Base-by-base conservation (phyloP, 495 filamentous ascomycete genomes). In the Xylaria longipes region DNA sequence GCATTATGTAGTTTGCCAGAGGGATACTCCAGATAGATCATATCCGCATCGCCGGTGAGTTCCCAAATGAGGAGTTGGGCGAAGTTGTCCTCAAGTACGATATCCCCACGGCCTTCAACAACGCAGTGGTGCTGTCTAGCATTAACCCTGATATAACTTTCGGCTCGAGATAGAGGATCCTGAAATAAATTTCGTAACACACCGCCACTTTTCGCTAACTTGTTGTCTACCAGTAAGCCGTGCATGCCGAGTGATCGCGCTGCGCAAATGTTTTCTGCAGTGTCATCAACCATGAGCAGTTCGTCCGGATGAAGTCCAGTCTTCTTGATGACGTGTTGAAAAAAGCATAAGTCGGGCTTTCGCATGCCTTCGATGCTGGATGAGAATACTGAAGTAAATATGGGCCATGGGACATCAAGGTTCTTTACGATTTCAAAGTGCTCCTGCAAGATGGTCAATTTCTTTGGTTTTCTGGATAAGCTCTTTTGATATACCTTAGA, bases 341-440 rank as follows among this genome's bases (percentile, higher is more conserved):
- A 79, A 66, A 74, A 75, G n/a, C 75, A 73, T 37, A 77, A 39
- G 41, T 77, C 73, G 22, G 77, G 77, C 46, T 79, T 79, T 45
- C 75, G 68, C 77, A 75, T 77, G 15, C 77, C 77, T 5, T 68
- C 69, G 8, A 20, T 25, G 0, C 57, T 64, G 0, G 77, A 79
- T 12, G 54, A 52, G 43, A 79, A 77, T 22, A 72, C 48, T 1
- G 31, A 57, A 29, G 72, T 58, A 46, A 79, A 79, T 0, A 74
- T 46, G 5, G 68, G 31, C 77, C 77, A 79, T 5, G 75, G 77
- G 3, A 79, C 50, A 29, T 70, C 60, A 0, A 71, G 22, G 0
- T 15, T 57, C 33, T 37, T 56, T 2, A 76, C 69, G 6, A 64
- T 39, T 14, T 71, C 27, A 64, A 64, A 74, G 35, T 77, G 71